Conservation (phyloP, 306 rosid genomes). For the Cyclanthera cordifolia region DNA sequence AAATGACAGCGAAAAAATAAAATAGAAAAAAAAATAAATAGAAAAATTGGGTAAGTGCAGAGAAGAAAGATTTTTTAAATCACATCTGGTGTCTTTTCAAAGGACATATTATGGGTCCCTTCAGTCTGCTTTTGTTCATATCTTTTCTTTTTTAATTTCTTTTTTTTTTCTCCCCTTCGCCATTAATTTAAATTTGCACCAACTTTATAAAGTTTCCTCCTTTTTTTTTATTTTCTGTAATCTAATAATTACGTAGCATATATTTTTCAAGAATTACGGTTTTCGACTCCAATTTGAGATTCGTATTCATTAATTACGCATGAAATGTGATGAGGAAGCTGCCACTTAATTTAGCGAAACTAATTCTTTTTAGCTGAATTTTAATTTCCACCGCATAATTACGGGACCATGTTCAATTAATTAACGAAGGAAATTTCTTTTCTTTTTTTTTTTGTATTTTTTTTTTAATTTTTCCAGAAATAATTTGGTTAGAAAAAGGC, state of each 20-base stretch:
- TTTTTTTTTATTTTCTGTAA: background rate
- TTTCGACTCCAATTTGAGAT: background rate
- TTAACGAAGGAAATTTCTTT: background rate
- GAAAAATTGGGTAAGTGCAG: slow-evolving; percentile 34
- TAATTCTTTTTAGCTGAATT: background rate
- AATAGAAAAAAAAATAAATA: slow-evolving; percentile 17
- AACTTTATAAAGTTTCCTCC: slow-evolving; percentile 4
- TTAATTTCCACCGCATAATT: background rate
- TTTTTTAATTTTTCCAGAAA: no score
- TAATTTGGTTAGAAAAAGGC: background rate
- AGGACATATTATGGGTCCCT: slow-evolving; percentile 71
- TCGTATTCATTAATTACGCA: background rate
- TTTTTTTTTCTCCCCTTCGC: background rate
- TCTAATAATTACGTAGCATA: slow-evolving; percentile 1
- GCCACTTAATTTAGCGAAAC: background rate
- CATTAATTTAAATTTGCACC: background rate
- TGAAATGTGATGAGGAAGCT: background rate
- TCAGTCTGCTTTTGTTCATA: slow-evolving; percentile 35
- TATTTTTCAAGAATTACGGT: background rate
- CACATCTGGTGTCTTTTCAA: slow-evolving; percentile 64
- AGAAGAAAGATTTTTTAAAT: slow-evolving; percentile 62
- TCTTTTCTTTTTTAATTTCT: no score
- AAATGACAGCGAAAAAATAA: background rate
- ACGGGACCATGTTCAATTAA: background rate
- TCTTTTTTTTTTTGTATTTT: background rate